These are phyloP conservation scores for Melaleuca quinquenervia DNA, from an alignment of 345 rosid species.

Conservation along the genomic window DNA sequence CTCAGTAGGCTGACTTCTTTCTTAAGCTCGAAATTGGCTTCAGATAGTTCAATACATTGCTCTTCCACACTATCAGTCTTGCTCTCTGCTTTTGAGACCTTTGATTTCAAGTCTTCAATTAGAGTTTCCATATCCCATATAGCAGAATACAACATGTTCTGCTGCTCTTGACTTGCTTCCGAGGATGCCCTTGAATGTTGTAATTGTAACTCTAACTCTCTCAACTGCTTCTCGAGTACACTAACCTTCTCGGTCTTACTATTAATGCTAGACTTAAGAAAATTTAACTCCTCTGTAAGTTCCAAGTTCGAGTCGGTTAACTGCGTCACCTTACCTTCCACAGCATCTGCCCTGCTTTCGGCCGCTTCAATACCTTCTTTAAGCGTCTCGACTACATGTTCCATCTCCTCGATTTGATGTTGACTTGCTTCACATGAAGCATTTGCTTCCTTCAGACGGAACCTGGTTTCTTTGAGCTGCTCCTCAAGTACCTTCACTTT, in stretches of 20 bases:
- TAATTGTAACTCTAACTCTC: constrained; percentile 55
- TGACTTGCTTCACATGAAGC: constrained; percentile 46
- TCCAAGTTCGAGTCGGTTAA: constrained; percentile 62
- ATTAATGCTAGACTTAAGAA: constrained; percentile 55
- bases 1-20: constrained; percentile 43
- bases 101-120: constrained; percentile 85
- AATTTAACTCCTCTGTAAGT: constrained; percentile 67
- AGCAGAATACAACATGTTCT: constrained; percentile 85
- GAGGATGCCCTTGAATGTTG: constrained; percentile 66
- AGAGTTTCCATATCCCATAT: constrained; percentile 99
- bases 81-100: constrained; percentile 83
- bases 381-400: constrained; percentile 40
- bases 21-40: constrained; percentile 47
- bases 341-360: constrained; percentile 61
- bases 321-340: constrained; percentile 56
- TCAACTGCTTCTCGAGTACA: constrained; percentile 73
- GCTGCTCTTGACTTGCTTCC: constrained; percentile 90
- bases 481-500: constrained; percentile 47
- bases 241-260: constrained; percentile 55
- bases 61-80: constrained; percentile 64
- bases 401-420: constrained; percentile 71
- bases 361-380: constrained; percentile 59
- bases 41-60: constrained; percentile 55
- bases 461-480: constrained; percentile 35
- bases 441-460: constrained; percentile 32